Conservation (phyloP, 345 rosid species). For the Eucalyptus fibrosa region DNA sequence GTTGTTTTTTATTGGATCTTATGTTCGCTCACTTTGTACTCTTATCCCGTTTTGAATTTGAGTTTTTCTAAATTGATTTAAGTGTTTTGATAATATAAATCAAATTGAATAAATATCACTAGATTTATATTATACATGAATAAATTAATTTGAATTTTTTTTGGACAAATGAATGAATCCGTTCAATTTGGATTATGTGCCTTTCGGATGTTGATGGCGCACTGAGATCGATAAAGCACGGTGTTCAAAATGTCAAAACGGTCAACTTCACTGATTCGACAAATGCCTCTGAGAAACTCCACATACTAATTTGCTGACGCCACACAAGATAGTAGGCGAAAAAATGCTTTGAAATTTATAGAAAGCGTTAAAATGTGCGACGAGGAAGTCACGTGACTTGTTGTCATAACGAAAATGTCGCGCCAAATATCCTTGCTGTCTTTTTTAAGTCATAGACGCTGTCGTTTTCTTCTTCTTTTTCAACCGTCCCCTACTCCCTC, state of each 20-base stretch:
- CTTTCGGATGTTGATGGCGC: not conserved
- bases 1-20: rapidly evolving
- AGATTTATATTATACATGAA: too few relatives aligned
- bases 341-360: not conserved
- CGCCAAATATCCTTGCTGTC: not conserved
- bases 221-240: not conserved
- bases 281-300: not conserved
- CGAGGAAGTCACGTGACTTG: not conserved
- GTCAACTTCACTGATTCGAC: not conserved
- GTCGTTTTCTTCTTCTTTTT: not conserved
- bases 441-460: not conserved
- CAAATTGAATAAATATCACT: too few relatives aligned
- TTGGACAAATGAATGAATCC: too few relatives aligned
- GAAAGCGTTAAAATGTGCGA: not conserved
- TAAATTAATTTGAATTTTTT: too few relatives aligned
- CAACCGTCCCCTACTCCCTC: rapidly evolving
- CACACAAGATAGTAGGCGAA: not conserved
- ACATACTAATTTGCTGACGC: not conserved
- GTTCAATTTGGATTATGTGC: rapidly evolving
- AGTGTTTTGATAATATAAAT: too few relatives aligned
- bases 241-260: not conserved
- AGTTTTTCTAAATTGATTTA: rapidly evolving
- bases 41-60: too few relatives aligned
- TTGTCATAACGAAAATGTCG: not conserved
- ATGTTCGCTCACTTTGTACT: rapidly evolving